These are phyloP conservation scores for Rheum nobile DNA, from an alignment of 148 eudicot genomes.

Conservation along the genomic window DNA sequence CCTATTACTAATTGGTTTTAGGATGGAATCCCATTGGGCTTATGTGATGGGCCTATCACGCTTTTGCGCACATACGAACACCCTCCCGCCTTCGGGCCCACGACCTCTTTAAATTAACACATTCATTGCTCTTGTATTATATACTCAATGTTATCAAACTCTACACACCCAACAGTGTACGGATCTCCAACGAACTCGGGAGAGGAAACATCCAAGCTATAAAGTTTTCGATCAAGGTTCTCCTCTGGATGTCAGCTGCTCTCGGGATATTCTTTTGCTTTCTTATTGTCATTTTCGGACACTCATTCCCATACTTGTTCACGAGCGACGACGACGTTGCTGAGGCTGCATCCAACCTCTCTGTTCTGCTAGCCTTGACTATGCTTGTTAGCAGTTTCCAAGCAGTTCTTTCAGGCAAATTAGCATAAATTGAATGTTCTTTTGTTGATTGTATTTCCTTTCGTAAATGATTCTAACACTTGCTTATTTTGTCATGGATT, in stretches of 20 bases:
- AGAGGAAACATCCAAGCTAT: slow-evolving; percentile 35
- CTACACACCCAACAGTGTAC: slow-evolving; percentile 19
- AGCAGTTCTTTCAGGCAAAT: slow-evolving; percentile 40
- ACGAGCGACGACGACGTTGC: slow-evolving; percentile 31
- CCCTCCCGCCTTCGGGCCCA: too few species aligned
- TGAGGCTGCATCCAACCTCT: slow-evolving; percentile 31
- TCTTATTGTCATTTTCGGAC: slow-evolving; percentile 23
- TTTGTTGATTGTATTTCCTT: neutral
- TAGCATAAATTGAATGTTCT: neutral
- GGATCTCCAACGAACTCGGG: slow-evolving; percentile 50
- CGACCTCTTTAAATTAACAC: too few species aligned
- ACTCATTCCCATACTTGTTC: slow-evolving; percentile 23
- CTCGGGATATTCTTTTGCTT: slow-evolving; percentile 10
- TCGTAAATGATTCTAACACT: neutral
- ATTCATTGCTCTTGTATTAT: neutral
- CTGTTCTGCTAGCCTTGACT: slow-evolving; percentile 27
- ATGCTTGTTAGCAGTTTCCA: slow-evolving; percentile 34
- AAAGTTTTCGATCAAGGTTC: slow-evolving; percentile 22
- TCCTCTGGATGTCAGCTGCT: neutral
- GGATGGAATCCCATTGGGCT: too few species aligned
- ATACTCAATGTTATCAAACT: neutral
- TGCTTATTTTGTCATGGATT: neutral
- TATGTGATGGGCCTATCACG: too few species aligned
- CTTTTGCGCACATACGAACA: too few species aligned
- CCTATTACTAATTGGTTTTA: too few species aligned